phyloP scores from a whole-genome alignment of 78 protist species.

The Isochrysis galbana region DNA sequence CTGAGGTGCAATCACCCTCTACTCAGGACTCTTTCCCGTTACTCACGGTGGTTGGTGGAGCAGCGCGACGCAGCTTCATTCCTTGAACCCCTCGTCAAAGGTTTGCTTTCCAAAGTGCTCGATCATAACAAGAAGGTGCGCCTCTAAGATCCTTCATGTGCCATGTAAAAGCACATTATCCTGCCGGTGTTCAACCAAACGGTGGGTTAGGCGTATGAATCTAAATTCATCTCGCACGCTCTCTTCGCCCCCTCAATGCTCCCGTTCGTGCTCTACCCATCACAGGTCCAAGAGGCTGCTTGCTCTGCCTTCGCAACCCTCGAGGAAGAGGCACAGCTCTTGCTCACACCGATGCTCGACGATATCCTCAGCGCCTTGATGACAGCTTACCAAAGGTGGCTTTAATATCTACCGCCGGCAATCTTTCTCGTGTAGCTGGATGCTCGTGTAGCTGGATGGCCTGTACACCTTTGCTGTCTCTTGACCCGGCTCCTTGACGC shows the following conservation, averaged over 20 bases:
- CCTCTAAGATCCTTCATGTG: too few relatives aligned
- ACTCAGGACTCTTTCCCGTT: constrained; percentile 76
- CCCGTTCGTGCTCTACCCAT: not conserved
- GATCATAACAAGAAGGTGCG: constrained; percentile 71
- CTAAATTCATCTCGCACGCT: too few relatives aligned
- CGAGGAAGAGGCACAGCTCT: constrained; percentile 66
- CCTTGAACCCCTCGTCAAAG: constrained; percentile 38
- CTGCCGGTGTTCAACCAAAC: too few relatives aligned
- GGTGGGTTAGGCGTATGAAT: too few relatives aligned
- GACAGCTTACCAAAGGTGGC: not conserved
- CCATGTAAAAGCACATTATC: too few relatives aligned
- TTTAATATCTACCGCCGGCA: not conserved
- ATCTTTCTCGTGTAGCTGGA: too few relatives aligned
- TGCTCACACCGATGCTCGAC: constrained; percentile 59
- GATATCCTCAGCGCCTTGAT: constrained; percentile 39
- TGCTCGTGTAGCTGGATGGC: too few relatives aligned
- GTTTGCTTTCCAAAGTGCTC: constrained; percentile 65
- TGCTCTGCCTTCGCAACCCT: constrained; percentile 84
- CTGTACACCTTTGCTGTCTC: too few relatives aligned
- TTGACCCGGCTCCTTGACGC: too few relatives aligned
- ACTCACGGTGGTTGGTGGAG: constrained; percentile 21
- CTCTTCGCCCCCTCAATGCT: not conserved
- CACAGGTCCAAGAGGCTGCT: constrained; percentile 85
- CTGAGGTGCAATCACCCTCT: too few relatives aligned
- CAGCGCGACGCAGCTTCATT: not conserved